Conservation (phyloP, 805 yeast genomes). For the Starmera caribaea region DNA sequence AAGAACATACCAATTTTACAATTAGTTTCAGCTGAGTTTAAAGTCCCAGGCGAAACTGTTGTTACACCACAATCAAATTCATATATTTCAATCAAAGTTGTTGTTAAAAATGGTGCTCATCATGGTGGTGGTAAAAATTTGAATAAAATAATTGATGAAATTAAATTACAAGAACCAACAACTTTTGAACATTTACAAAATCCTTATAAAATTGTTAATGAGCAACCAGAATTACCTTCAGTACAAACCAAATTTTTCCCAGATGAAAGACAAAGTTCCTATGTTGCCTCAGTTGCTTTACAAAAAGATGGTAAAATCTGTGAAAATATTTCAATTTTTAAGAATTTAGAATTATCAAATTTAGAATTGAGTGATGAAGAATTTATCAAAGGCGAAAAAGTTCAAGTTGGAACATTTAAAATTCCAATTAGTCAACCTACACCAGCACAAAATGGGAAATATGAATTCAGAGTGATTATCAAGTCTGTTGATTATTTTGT, state of each 20-base stretch:
- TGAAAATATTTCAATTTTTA: conserved; percentile 52
- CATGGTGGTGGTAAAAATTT: conserved; percentile 26
- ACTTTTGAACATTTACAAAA: conserved; percentile 58
- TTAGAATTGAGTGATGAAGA: conserved; percentile 42
- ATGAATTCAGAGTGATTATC: conserved; percentile 60
- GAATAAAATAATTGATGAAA: conserved; percentile 17
- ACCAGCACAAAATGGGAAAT: conserved; percentile 60
- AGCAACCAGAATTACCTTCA: conserved; percentile 63
- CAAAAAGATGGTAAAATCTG: conserved; percentile 77
- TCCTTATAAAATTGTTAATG: conserved; percentile 55
- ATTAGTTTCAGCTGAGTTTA: conserved; percentile 60
- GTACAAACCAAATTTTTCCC: conserved; percentile 77
- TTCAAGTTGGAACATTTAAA: conserved; percentile 62
- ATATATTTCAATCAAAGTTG: conserved; percentile 65
- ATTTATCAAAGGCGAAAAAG: conserved; percentile 21
- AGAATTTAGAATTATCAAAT: conserved; percentile 45
- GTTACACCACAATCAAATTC: conserved; percentile 67
- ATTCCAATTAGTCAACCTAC: conserved; percentile 67
- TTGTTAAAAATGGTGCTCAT: conserved; percentile 65
- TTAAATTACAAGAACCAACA: conserved; percentile 41
- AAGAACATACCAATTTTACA: conserved; percentile 58
- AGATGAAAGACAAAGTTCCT: conserved; percentile 32
- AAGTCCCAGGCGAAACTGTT: conserved; percentile 76
- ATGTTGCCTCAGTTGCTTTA: conserved; percentile 60
- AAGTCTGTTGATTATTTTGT: conserved; percentile 77